Base-by-base conservation (phyloP, 1,284 basidiomycete species). In the Puccinia coronata region DNA sequence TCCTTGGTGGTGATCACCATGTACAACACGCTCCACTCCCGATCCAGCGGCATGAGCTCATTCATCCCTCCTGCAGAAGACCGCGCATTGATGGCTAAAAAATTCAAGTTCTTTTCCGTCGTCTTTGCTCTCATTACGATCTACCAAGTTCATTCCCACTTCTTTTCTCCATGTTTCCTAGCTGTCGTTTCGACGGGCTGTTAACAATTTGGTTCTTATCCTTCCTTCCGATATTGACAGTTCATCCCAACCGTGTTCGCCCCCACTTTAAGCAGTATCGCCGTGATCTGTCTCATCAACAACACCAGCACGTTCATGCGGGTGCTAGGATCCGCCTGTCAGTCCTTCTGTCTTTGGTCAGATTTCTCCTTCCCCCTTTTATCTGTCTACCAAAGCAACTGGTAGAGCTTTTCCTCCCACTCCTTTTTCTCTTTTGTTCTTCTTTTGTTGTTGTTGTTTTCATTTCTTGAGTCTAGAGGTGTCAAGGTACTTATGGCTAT, bases 51-150 rank as follows among this genome's bases (percentile, higher is more conserved):
- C 71, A 34, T 65, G 65, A 6, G 67, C 36, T 25, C 51, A 71
- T 89, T 59, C 89, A 89, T 82, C 88, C 88, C 0, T 69, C 55
- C 76, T 41, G 43, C 36, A 16, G 76, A 79, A 36, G 41, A 67
- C 31, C 39, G 55, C 28, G 69, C 70, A 11, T 67, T 70, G 28
- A 70, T 25, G 23, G 34, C 47, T 34, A 55, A 57, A 47, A 55
- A 70, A n/a, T 61, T 80, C 57, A 71, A 25, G 20, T 80, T 80
- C 59, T 80, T 80, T 39, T 61, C 78, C 14, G 88, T 79, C 49
- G 67, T 79, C 11, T 79, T 79, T 34, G 51, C 43, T 18, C 31
- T 70, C 1, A 59, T 79, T 28, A 70, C 67, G 28, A 71, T 79
- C 28, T 79, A 79, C 34, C 77, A 79, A 34, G 77, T 79, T 16